Percentiles rank a stretch among this genome's conserved stretches.
Conservation (phyloP, 169 alveolate genomes). For the Plasmodium berghei region DNA sequence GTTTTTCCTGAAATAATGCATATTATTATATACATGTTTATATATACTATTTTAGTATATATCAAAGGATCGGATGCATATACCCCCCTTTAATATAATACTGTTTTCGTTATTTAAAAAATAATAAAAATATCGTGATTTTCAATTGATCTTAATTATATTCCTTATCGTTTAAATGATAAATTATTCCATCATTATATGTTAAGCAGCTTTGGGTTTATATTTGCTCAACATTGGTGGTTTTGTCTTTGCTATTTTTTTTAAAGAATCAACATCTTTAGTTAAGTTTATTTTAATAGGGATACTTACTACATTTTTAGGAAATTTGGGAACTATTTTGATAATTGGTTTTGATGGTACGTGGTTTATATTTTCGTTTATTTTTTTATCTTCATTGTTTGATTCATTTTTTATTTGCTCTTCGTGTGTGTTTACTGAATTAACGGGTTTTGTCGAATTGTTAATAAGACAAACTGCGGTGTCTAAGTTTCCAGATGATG, state of each 20-base stretch:
- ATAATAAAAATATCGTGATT: too few species aligned
- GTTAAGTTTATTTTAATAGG: background rate
- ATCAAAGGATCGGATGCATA: too few species aligned
- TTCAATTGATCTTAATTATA: too few species aligned
- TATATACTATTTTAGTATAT: too few species aligned
- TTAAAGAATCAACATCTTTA: background rate
- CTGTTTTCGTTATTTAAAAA: too few species aligned
- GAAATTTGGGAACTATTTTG: conserved; percentile 2
- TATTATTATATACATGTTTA: too few species aligned
- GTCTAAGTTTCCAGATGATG: background rate
- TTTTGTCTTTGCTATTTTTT: background rate
- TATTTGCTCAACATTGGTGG: conserved; percentile 10
- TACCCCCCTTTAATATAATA: too few species aligned
- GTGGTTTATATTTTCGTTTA: too few species aligned
- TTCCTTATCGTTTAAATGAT: too few species aligned
- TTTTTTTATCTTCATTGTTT: background rate
- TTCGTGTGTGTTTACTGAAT: background rate
- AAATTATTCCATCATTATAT: background rate
- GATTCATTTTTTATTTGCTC: background rate
- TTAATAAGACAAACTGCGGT: background rate
- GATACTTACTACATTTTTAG: background rate
- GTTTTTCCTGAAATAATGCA: too few species aligned
- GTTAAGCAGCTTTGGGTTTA: conserved; percentile 1
- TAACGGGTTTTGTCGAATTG: background rate
- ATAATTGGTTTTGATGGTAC: background rate